These are phyloP conservation scores for Ceratobasidium theobromae DNA, from an alignment of 1,284 basidiomycete species.

Conservation along the genomic window DNA sequence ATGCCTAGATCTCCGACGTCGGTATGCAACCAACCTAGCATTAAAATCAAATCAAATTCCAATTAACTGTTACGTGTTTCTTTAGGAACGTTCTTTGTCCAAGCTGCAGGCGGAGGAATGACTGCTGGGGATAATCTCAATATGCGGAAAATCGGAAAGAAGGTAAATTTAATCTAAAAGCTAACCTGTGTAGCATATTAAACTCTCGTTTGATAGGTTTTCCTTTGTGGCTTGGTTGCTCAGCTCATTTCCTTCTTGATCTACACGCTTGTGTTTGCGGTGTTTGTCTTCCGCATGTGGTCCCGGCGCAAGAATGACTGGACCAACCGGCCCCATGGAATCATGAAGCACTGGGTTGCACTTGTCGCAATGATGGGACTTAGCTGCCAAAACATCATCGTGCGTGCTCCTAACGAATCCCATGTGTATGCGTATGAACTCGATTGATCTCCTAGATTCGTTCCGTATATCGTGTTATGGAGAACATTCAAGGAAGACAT, in stretches of 20 bases:
- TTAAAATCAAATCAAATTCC: too few species aligned
- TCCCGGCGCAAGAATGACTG: constrained; percentile 38
- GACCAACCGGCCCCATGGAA: constrained; percentile 37
- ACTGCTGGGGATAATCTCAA: constrained; percentile 32
- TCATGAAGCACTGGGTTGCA: constrained; percentile 62
- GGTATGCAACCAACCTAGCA: too few species aligned
- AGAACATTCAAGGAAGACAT: background rate
- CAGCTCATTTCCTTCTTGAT: constrained; percentile 66
- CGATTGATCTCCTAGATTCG: background rate
- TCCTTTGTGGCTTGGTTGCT: constrained; percentile 61
- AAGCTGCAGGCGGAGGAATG: background rate
- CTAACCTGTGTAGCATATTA: background rate
- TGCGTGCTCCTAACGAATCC: constrained; percentile 40
- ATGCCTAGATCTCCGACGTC: constrained; percentile 50
- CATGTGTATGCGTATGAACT: background rate
- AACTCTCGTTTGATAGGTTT: constrained; percentile 49
- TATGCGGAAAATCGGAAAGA: constrained; percentile 40
- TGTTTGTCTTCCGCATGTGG: constrained; percentile 61
- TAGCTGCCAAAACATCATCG: constrained; percentile 67
- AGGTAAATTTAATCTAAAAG: constrained; percentile 24
- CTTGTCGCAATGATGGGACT: constrained; percentile 56
- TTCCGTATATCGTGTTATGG: background rate
- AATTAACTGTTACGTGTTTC: too few species aligned
- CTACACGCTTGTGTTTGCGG: constrained; percentile 58
- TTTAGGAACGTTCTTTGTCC: background rate